A percentile compares a stretch with the other conserved stretches of the same genome.
phyloP scores from a whole-genome alignment of 805 yeast genomes.

The Kazachstania martiniae region DNA sequence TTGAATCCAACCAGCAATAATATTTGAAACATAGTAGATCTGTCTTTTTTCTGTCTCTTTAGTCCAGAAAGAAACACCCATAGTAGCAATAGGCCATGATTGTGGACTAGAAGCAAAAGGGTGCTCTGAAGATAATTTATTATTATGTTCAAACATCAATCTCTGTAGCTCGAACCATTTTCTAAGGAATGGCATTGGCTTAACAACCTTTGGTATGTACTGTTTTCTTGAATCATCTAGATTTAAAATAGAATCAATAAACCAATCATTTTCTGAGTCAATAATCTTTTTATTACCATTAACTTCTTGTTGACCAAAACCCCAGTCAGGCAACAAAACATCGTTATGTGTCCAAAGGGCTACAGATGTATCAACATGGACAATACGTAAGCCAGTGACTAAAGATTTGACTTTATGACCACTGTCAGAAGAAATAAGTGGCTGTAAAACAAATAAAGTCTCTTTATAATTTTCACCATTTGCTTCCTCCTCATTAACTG shows the following conservation, averaged over 20 bases:
- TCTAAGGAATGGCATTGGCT: constrained; percentile 56
- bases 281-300: constrained; percentile 81
- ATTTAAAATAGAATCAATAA: constrained; percentile 55
- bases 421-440: constrained; percentile 41
- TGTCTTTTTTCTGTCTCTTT: constrained; percentile 54
- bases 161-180: constrained; percentile 88
- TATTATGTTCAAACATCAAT: constrained; percentile 87
- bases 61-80: constrained; percentile 97
- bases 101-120: constrained; percentile 92
- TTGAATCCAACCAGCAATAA: constrained; percentile 85
- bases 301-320: constrained; percentile 79
- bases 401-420: constrained; percentile 48
- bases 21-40: constrained; percentile 84
- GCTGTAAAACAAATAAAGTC: constrained; percentile 68
- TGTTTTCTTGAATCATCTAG: constrained; percentile 51
- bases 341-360: constrained; percentile 92
- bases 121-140: constrained; percentile 74
- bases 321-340: constrained; percentile 89
- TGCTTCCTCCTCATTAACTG: constrained; percentile 53
- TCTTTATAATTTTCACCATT: constrained; percentile 47
- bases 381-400: constrained; percentile 53
- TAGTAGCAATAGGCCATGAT: constrained; percentile 79
- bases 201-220: constrained; percentile 56
- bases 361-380: constrained; percentile 81
- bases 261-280: constrained; percentile 66